Evolutionary conservation across 805 yeast species (phyloP), one percentile per base, ranked within the genome.

Genomic region (Blastobotrys chiropterorum): DNA sequence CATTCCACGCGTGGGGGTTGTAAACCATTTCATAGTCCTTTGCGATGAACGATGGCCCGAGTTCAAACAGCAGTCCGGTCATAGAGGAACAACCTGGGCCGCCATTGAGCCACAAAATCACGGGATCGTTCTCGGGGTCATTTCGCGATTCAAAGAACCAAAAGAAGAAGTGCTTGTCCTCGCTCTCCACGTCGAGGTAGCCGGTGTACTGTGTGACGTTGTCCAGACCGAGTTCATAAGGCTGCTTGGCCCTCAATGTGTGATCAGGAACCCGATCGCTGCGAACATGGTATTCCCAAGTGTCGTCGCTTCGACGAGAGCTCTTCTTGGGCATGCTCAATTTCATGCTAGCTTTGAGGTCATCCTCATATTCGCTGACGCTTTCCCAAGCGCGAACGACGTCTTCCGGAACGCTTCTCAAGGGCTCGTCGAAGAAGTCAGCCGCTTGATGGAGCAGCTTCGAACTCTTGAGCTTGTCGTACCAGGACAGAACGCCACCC

Each of bases 41-140:
- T 53, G 74, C 78, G 56, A 88, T 81, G 19, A 82, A 74, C 1
- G 95, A 76, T 14, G 96, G 92, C 26, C 96, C 96, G 61, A 88
- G 76, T 67, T 89, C 96, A 66, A 87, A 86, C 65, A 88, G 85
- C 59, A 86, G 76, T 0, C 96, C 96, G 13, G 95, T 86, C 70
- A 87, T 70, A 8, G 95, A 86, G 14, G 95, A 86, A 71, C 96
- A 89, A 2, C 97, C 97, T 44, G 97, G 96, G 15, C 97, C 97
- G 60, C 97, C 97, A 65, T 89, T 89, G 65, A 89, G 76, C 96
- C 96, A 88, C 62, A 90, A 74, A 48, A 90, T 78, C 41, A 88
- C 75, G 0, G 96, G 96, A 68, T 88, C 96, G 54, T 76, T 86
- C 57, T 72, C 72, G n/a, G 96, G 96, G 68, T 86, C 90, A 66